These are phyloP conservation scores for Vaccinium myrtillus DNA, from an alignment of 148 eudicot species.

Conservation along the genomic window DNA sequence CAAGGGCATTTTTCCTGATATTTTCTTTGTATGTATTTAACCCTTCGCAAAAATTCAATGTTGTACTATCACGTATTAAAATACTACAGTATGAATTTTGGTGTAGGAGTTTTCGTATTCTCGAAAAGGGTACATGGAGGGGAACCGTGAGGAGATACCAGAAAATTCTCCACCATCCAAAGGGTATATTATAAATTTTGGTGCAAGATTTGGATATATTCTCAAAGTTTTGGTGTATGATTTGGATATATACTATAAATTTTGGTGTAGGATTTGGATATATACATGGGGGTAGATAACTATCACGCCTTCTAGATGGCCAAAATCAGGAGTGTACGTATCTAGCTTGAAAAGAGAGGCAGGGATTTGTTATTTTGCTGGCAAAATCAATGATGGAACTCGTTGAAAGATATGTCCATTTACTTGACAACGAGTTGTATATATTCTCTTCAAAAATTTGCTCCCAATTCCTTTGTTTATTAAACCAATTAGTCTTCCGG, in stretches of 20 bases:
- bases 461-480: no score
- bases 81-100: background rate
- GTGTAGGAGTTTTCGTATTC: no score
- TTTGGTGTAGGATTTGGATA: background rate
- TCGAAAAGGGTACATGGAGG: no score
- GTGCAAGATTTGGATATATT: background rate
- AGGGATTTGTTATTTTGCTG: background rate
- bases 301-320: background rate
- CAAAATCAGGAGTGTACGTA: background rate
- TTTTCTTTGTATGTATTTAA: no score
- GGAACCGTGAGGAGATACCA: no score
- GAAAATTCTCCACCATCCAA: no score
- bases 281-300: background rate
- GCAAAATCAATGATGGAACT: background rate
- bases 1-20: no score
- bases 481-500: no score
- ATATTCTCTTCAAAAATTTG: background rate
- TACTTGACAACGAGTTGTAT: background rate
- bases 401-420: background rate
- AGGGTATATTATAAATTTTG: background rate
- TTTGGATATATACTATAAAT: no score
- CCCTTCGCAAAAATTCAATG: background rate
- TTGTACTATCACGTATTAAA: background rate
- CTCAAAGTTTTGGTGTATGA: background rate
- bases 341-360: background rate